These are phyloP conservation scores for Trichoderma sp. DNA, from an alignment of 2,329 filamentous ascomycete species.

Conservation along the genomic window DNA sequence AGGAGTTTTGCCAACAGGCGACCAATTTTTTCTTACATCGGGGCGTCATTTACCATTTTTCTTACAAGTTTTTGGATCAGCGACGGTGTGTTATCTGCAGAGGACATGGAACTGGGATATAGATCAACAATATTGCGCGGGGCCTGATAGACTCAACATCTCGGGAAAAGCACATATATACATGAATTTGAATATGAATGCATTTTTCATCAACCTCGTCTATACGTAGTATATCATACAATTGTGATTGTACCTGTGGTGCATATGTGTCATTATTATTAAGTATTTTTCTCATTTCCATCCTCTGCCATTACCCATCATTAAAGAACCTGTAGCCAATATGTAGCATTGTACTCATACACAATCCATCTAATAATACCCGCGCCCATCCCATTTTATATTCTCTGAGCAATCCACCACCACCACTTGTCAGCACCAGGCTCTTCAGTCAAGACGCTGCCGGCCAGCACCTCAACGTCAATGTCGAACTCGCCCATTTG, in stretches of 20 bases:
- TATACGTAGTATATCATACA: background rate
- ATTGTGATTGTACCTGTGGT: background rate
- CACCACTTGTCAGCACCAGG: slow-evolving; percentile 83
- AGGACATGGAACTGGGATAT: slow-evolving; percentile 4
- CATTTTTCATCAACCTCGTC: background rate
- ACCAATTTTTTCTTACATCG: background rate
- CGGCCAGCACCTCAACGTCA: slow-evolving; percentile 72
- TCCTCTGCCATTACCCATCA: background rate
- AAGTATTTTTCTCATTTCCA: background rate
- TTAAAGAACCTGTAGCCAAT: background rate
- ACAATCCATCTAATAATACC: background rate
- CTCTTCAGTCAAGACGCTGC: slow-evolving; percentile 64
- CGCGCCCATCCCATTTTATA: slow-evolving; percentile 44
- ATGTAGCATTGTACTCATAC: slow-evolving; percentile 20
- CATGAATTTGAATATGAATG: background rate
- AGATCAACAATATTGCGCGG: slow-evolving; percentile 18
- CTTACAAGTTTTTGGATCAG: background rate
- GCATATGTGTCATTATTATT: slow-evolving; percentile 16
- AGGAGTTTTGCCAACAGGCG: background rate
- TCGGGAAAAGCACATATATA: slow-evolving; percentile 27
- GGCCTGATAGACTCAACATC: slow-evolving; percentile 44
- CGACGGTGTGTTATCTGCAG: background rate
- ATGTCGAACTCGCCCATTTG: slow-evolving; percentile 83
- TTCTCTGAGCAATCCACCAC: slow-evolving; percentile 78
- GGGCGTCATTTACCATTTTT: slow-evolving; percentile 2